phyloP scores from a whole-genome alignment of 441 rosid species.

The Populus hybrid region DNA sequence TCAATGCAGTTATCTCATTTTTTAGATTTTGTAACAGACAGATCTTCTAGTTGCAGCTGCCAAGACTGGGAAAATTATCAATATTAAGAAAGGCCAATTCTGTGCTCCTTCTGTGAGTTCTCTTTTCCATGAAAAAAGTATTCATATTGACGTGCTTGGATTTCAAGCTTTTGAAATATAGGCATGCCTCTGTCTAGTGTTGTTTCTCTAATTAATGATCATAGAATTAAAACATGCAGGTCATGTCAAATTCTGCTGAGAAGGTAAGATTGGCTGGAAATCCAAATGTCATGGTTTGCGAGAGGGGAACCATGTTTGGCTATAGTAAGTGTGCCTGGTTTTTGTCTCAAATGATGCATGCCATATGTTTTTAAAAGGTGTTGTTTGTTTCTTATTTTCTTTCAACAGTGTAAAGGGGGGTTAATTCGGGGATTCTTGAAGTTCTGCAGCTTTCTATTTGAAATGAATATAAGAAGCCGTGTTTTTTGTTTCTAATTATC shows the following conservation, averaged over 20 bases:
- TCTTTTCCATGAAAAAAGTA: slow-evolving; percentile 6
- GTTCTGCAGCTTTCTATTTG: too few relatives aligned
- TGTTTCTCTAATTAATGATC: slow-evolving; percentile 13
- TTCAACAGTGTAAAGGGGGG: neutral
- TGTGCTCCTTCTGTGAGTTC: slow-evolving; percentile 85
- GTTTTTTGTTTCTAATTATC: neutral
- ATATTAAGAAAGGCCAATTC: slow-evolving; percentile 90
- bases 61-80: slow-evolving; percentile 81
- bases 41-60: slow-evolving; percentile 95
- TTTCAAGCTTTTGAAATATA: slow-evolving; percentile 5
- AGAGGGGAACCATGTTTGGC: slow-evolving; percentile 97
- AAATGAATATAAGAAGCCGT: neutral
- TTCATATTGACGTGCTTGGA: slow-evolving; percentile 9
- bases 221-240: slow-evolving; percentile 39
- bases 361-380: slow-evolving; percentile 3
- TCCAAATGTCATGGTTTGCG: slow-evolving; percentile 89
- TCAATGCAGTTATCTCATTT: slow-evolving; percentile 9
- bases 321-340: slow-evolving; percentile 60
- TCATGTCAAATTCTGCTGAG: slow-evolving; percentile 83
- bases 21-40: slow-evolving; percentile 42
- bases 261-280: slow-evolving; percentile 85
- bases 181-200: neutral
- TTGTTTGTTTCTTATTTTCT: neutral
- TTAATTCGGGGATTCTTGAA: neutral
- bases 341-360: slow-evolving; percentile 15